These are phyloP conservation scores for Rhodotorula sp. DNA, from an alignment of 1,284 basidiomycete species.

Conservation along the genomic window DNA sequence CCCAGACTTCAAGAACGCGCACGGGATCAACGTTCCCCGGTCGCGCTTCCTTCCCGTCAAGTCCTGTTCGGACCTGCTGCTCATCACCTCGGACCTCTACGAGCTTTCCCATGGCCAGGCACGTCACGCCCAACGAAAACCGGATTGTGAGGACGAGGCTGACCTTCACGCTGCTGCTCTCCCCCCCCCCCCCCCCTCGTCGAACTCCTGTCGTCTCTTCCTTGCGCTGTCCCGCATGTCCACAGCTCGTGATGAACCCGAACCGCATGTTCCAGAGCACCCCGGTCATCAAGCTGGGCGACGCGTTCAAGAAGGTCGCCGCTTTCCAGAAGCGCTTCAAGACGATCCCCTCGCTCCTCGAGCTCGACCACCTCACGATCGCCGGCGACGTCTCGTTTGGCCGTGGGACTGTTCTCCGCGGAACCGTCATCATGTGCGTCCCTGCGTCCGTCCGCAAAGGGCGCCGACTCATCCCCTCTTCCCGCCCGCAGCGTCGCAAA, in stretches of 20 bases:
- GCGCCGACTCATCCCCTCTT: conserved; percentile 46
- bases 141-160: neutral
- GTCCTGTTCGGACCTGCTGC: conserved; percentile 65
- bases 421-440: conserved; percentile 52
- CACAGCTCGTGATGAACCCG: conserved; percentile 72
- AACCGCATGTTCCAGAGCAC: conserved; percentile 88
- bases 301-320: conserved; percentile 72
- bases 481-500: conserved; percentile 64
- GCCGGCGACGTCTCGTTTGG: conserved; percentile 96
- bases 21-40: conserved; percentile 97
- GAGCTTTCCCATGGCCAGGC: conserved; percentile 80
- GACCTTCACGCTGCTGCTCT: neutral
- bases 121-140: neutral
- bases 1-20: conserved; percentile 77
- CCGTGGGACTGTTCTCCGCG: conserved; percentile 69
- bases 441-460: too few species aligned
- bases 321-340: conserved; percentile 98
- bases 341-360: conserved; percentile 86
- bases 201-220: too few species aligned
- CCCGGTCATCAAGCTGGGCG: conserved; percentile 72
- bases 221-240: conserved; percentile 52
- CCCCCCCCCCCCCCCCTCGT: neutral
- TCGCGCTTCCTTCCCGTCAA: conserved; percentile 92
- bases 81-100: conserved; percentile 98
- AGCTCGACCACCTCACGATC: conserved; percentile 87